Evolutionary conservation across 163 green algal species (phyloP), one percentile per base, ranked within the genome.

Genomic region (Scenedesmus sp.): DNA sequence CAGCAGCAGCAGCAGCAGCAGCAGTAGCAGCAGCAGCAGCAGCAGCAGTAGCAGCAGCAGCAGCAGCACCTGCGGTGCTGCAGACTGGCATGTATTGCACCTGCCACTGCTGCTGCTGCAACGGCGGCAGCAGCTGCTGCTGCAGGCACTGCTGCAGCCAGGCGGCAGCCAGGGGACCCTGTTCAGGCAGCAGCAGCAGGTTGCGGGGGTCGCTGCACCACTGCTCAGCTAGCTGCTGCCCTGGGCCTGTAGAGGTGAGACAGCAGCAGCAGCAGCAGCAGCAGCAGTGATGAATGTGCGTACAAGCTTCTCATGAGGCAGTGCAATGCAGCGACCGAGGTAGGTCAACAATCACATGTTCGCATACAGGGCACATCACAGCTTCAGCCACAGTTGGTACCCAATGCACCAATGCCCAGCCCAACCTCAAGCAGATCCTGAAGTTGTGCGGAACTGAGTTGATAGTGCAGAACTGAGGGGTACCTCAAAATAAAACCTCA

Each of bases 151-250:
- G 55, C 34, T 91, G 74, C n/a, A 87, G 0, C 87, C 87, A 91
- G 0, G n/a, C 8, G 46, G 87, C 87, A 20, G 57, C 70, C 26
- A 91, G 74, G 13, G 87, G 76, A 0, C 87, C 74, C 18, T 77
- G 76, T 52, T 91, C 87, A 56, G 76, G 62, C 26, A 91, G 87
- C 74, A 91, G 87, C 87, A 91, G 87, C 57, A 91, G 76, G 76
- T 91, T 87, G 57, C 4, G 59, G 57, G 55, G 34, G 74, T 23
- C 56, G 59, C 74, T 54, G 57, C 74, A 56, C 74, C 74, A 91
- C 8, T 55, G 7, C 18, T 60, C 16, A 18, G 87, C 57, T 12
- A 91, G 76, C 76, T 66, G n/a, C 46, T 52, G 12, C 16, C 76
- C 87, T 34, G 87, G 74, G 23, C 87, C 87, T 91, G 87, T 13